Percentiles rank a stretch among this genome's conserved stretches.
Evolutionary conservation across 2,329 filamentous ascomycete species (phyloP).

Genomic region (Pezicula rhizophila): DNA sequence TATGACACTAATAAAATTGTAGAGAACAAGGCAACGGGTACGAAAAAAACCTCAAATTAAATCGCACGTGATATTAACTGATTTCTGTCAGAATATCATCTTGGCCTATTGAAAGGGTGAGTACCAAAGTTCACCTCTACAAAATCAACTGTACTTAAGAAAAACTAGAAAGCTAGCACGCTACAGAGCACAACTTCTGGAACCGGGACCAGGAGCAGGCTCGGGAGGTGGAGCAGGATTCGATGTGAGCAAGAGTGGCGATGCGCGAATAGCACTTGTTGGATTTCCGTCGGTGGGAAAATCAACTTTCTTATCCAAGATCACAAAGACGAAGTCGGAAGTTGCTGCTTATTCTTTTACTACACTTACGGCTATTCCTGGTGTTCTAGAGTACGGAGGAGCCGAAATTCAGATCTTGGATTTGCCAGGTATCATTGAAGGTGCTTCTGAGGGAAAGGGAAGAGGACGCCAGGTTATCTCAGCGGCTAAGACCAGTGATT

Average conservation of each 20-base stretch:
- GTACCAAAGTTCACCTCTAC: slow-evolving; percentile 16
- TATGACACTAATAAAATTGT: slow-evolving; percentile 25
- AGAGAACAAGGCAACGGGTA: slow-evolving; percentile 99
- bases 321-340: slow-evolving; percentile 95
- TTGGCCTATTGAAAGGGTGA: slow-evolving; percentile 95
- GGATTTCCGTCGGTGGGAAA: slow-evolving; percentile 99
- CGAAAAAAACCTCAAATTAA: slow-evolving; percentile 26
- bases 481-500: slow-evolving; percentile 94
- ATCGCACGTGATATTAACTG: slow-evolving; percentile 26
- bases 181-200: slow-evolving; percentile 86
- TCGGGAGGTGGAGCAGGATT: slow-evolving; percentile 78
- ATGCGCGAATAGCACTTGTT: slow-evolving; percentile 93
- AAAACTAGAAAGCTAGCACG: slow-evolving; percentile 80
- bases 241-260: slow-evolving; percentile 91
- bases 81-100: slow-evolving; percentile 74
- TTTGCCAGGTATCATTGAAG: slow-evolving; percentile 96
- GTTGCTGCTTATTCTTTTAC: slow-evolving; percentile 97
- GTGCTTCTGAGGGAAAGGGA: slow-evolving; percentile 91
- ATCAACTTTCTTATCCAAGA: slow-evolving; percentile 97
- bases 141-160: slow-evolving; percentile 4
- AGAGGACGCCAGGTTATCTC: slow-evolving; percentile 94
- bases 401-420: slow-evolving; percentile 98
- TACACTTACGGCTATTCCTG: slow-evolving; percentile 92
- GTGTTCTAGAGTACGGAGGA: slow-evolving; percentile 94
- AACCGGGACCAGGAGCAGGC: slow-evolving; percentile 76